Conservation (phyloP, 768 basidiomycete genomes). For the Galerina sulciceps region DNA sequence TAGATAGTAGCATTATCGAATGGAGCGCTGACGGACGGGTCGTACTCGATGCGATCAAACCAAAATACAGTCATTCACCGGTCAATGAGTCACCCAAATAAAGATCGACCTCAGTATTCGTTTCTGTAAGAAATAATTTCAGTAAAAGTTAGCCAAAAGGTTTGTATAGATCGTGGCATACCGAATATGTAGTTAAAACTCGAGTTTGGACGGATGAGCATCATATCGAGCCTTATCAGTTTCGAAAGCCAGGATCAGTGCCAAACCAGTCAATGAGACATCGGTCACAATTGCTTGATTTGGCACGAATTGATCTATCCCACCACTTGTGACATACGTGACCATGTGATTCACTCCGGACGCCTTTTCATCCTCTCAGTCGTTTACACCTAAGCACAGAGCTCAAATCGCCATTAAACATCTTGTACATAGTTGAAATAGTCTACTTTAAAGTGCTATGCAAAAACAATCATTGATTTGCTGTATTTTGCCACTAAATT, state of each 20-base stretch:
- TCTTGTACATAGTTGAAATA: too few species aligned
- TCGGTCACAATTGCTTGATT: conserved; percentile 9
- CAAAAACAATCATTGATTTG: too few species aligned
- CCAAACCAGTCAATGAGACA: conserved; percentile 16
- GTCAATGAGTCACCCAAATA: conserved; percentile 14
- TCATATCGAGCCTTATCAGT: conserved; percentile 13
- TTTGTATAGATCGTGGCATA: background rate
- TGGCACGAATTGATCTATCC: too few species aligned
- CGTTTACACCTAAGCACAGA: too few species aligned
- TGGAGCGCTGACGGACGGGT: conserved; percentile 19
- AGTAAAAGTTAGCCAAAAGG: background rate
- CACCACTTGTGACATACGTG: too few species aligned
- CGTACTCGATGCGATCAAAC: conserved; percentile 31
- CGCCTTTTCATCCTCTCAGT: too few species aligned
- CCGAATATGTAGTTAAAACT: background rate
- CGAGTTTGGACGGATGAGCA: background rate
- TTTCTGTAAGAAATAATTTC: background rate
- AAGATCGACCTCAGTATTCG: conserved; percentile 2
- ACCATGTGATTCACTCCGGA: too few species aligned
- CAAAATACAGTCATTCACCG: conserved; percentile 28
- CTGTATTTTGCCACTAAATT: too few species aligned
- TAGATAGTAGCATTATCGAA: background rate
- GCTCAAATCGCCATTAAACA: too few species aligned
- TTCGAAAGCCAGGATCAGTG: conserved; percentile 8
- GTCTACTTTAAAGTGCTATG: too few species aligned